Evolutionary conservation across 2,329 filamentous ascomycete genomes (phyloP).

Genomic region (Aspergillus neotritici): DNA sequence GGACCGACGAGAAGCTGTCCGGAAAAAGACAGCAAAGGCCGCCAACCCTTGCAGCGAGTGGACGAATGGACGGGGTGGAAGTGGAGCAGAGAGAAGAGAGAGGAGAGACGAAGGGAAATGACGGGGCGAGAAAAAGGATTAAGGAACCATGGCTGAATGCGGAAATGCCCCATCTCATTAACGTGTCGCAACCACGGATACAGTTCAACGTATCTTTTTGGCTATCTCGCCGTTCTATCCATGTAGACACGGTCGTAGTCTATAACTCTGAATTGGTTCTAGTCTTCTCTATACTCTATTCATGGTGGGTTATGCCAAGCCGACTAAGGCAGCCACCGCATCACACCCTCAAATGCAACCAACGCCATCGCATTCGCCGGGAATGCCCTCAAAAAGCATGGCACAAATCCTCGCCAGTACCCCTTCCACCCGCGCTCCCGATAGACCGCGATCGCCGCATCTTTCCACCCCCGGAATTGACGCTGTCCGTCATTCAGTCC

Average conservation of each 20-base stretch:
- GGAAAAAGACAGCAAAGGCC: not conserved
- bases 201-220: not conserved
- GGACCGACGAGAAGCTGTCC: too few relatives aligned
- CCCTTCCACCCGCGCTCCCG: constrained; percentile 69
- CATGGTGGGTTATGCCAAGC: not conserved
- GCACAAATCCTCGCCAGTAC: constrained; percentile 89
- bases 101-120: not conserved
- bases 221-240: not conserved
- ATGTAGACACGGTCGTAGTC: not conserved
- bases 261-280: constrained; percentile 5
- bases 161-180: not conserved
- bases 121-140: too few relatives aligned
- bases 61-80: not conserved
- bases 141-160: constrained; percentile 3
- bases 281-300: constrained; percentile 5
- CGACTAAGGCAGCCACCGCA: constrained; percentile 52
- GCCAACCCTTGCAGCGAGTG: not conserved
- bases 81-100: not conserved
- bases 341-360: constrained; percentile 87
- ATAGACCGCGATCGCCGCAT: constrained; percentile 73
- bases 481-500: constrained; percentile 60
- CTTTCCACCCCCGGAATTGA: constrained; percentile 68
- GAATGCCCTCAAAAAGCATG: constrained; percentile 89
- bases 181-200: too few relatives aligned
- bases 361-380: constrained; percentile 93